These are phyloP conservation scores for Emmonsia crescens DNA, from an alignment of 2,329 filamentous ascomycete species.

Conservation along the genomic window DNA sequence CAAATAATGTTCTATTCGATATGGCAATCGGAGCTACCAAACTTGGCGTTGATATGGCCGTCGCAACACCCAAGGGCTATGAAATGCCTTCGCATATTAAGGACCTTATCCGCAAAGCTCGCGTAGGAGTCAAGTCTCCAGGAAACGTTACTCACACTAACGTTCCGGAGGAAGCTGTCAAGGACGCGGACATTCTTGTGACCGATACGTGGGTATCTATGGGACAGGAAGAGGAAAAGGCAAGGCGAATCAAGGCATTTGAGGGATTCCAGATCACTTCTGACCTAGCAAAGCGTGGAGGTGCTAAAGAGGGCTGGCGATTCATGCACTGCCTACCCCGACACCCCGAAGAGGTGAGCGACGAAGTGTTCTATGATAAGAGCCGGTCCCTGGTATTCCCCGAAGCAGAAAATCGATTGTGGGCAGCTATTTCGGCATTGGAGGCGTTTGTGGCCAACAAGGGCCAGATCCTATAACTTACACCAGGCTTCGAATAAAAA, in stretches of 20 bases:
- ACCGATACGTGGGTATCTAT: slow-evolving; percentile 98
- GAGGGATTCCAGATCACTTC: slow-evolving; percentile 84
- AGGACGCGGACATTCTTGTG: slow-evolving; percentile 76
- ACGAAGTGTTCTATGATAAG: slow-evolving; percentile 85
- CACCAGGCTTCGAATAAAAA: background rate
- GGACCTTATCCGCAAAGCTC: slow-evolving; percentile 57
- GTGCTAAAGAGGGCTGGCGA: slow-evolving; percentile 81
- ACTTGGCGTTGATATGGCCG: slow-evolving; percentile 72
- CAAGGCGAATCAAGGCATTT: slow-evolving; percentile 69
- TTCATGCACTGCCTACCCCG: slow-evolving; percentile 98
- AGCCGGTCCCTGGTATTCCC: slow-evolving; percentile 72
- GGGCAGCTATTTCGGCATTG: slow-evolving; percentile 75
- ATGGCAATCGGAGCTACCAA: slow-evolving; percentile 80
- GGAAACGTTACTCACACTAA: slow-evolving; percentile 65
- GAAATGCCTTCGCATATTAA: slow-evolving; percentile 67
- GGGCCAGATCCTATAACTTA: slow-evolving; percentile 46
- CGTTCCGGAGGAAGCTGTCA: slow-evolving; percentile 73
- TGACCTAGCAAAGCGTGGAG: slow-evolving; percentile 70
- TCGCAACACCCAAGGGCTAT: slow-evolving; percentile 79
- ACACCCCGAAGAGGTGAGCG: slow-evolving; percentile 82
- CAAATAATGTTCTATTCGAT: slow-evolving; percentile 95
- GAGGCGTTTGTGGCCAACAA: slow-evolving; percentile 93
- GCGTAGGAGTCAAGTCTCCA: slow-evolving; percentile 44
- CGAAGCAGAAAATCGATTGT: slow-evolving; percentile 90
- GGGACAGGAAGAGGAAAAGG: slow-evolving; percentile 83